These are phyloP conservation scores for Russula abietina DNA, from an alignment of 768 basidiomycete genomes.

Conservation along the genomic window DNA sequence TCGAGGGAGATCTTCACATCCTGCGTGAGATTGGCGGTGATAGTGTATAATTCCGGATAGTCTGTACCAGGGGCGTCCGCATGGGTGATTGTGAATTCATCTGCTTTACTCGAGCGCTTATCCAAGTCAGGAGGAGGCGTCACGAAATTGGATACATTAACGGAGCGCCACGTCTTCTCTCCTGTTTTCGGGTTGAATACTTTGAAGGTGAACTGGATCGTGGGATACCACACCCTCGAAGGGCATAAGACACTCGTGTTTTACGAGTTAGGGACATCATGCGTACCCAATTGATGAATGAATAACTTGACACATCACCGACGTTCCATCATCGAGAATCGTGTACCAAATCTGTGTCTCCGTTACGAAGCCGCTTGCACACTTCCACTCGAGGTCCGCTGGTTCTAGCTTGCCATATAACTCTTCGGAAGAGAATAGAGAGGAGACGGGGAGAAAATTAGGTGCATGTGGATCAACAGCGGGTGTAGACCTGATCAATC, in stretches of 20 bases:
- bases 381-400: slow-evolving; percentile 77
- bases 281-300: slow-evolving; percentile 85
- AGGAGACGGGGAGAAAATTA: slow-evolving; percentile 80
- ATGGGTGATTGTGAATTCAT: slow-evolving; percentile 75
- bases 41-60: slow-evolving; percentile 67
- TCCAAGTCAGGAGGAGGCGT: slow-evolving; percentile 71
- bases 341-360: slow-evolving; percentile 91
- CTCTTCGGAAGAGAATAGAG: slow-evolving; percentile 47
- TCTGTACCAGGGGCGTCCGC: slow-evolving; percentile 52
- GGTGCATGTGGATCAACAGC: slow-evolving; percentile 60
- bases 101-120: slow-evolving; percentile 80
- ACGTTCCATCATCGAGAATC: slow-evolving; percentile 70
- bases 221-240: slow-evolving; percentile 83
- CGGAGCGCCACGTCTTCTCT: slow-evolving; percentile 74
- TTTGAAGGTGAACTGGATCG: slow-evolving; percentile 92
- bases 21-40: slow-evolving; percentile 71
- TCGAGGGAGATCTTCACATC: slow-evolving; percentile 79
- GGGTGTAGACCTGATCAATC: slow-evolving; percentile 42
- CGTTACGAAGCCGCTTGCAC: slow-evolving; percentile 74
- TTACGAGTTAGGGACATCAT: slow-evolving; percentile 14
- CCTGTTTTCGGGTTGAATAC: slow-evolving; percentile 72
- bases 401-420: slow-evolving; percentile 70
- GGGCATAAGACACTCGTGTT: slow-evolving; percentile 6
- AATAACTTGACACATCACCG: slow-evolving; percentile 78
- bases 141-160: slow-evolving; percentile 77